Conservation (phyloP, 176 grass and related monocot species). For the Avena eriantha region DNA sequence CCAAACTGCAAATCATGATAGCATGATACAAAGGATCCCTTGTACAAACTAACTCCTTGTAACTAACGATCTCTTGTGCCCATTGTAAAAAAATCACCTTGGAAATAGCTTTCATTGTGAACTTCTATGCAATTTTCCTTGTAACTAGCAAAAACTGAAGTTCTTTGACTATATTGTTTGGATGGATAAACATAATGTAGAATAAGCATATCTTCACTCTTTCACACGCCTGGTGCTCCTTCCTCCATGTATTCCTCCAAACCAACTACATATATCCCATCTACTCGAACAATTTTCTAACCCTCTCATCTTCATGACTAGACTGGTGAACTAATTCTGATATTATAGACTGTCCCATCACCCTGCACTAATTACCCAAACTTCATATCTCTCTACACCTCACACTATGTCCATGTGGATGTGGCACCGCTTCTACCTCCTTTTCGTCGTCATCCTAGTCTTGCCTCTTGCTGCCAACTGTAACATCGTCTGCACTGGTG, state of each 20-base stretch:
- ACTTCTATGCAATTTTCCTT: background rate
- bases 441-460: background rate
- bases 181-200: background rate
- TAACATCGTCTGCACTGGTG: background rate
- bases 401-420: background rate
- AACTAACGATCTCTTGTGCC: background rate
- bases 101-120: background rate
- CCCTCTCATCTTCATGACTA: background rate
- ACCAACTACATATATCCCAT: background rate
- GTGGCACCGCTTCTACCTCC: background rate
- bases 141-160: background rate
- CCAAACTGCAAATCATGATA: background rate
- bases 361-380: background rate
- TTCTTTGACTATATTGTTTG: background rate
- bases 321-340: background rate
- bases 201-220: background rate
- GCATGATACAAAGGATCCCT: background rate
- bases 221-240: background rate
- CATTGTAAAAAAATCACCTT: background rate
- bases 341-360: background rate
- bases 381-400: background rate
- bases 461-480: background rate
- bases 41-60: constrained; percentile 6
- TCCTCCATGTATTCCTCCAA: background rate
- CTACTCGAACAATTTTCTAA: background rate